A percentile compares a stretch with the other conserved stretches of the same genome.
These are phyloP conservation scores for Colletotrichum lindemuthianum DNA, from an alignment of 2,329 filamentous ascomycete genomes.

Conservation along the genomic window DNA sequence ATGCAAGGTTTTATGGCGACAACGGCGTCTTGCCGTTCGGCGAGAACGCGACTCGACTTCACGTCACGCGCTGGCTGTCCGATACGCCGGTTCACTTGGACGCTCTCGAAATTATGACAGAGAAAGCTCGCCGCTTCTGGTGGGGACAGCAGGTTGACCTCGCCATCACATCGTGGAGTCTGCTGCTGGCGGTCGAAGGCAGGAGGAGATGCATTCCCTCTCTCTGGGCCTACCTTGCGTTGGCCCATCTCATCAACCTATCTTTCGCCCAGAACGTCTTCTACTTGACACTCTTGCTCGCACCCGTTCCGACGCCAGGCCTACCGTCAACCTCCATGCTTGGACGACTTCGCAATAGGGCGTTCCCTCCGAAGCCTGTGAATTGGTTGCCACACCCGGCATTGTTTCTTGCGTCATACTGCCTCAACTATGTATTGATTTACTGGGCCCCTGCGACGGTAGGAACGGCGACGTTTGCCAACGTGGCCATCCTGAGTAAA, in stretches of 20 bases:
- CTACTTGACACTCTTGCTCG: constrained; percentile 67
- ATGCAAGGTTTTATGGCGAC: constrained; percentile 40
- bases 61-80: constrained; percentile 62
- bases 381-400: constrained; percentile 54
- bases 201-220: constrained; percentile 64
- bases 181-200: constrained; percentile 69
- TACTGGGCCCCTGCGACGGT: constrained; percentile 52
- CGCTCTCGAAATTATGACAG: constrained; percentile 63
- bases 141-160: constrained; percentile 71
- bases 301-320: constrained; percentile 57
- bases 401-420: constrained; percentile 47
- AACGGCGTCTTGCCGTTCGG: constrained; percentile 50
- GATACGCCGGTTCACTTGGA: constrained; percentile 63
- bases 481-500: constrained; percentile 45
- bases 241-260: constrained; percentile 69
- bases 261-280: constrained; percentile 73
- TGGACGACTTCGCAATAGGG: constrained; percentile 41
- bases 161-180: constrained; percentile 62
- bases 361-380: constrained; percentile 53
- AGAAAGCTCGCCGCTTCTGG: constrained; percentile 66
- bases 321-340: constrained; percentile 43
- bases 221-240: constrained; percentile 64
- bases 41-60: constrained; percentile 41
- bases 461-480: constrained; percentile 52
- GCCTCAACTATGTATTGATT: constrained; percentile 48